These are phyloP conservation scores for Apiotrichum sp. DNA, from an alignment of 1,284 basidiomycete genomes.

Conservation along the genomic window DNA sequence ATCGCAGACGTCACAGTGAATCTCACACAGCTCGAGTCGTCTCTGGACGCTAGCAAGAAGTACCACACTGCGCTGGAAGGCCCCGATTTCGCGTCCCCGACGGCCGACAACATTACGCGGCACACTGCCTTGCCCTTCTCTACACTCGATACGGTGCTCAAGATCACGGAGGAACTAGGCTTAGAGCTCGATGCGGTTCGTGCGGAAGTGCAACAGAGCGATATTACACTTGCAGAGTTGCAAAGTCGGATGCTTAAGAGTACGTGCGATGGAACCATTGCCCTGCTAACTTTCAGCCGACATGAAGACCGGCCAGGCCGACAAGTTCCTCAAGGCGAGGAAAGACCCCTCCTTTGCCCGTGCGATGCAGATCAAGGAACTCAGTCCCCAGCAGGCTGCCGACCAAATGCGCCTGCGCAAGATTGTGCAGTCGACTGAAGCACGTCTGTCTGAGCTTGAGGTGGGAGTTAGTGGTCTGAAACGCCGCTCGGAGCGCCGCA, in stretches of 20 bases:
- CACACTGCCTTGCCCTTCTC: constrained; percentile 37
- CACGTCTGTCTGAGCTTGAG: constrained; percentile 46
- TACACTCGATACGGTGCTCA: constrained; percentile 24
- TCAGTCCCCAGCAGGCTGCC: constrained; percentile 51
- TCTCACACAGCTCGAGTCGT: constrained; percentile 38
- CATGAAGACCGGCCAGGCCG: constrained; percentile 48
- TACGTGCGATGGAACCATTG: constrained; percentile 21
- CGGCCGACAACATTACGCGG: constrained; percentile 14
- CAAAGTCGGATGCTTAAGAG: constrained; percentile 49
- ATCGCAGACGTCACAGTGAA: constrained; percentile 44
- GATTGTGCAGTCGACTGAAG: constrained; percentile 43
- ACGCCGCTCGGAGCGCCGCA: constrained; percentile 21
- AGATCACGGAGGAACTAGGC: constrained; percentile 24
- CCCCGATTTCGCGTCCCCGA: constrained; percentile 16
- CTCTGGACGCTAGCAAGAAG: constrained; percentile 27
- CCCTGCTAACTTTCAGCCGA: constrained; percentile 37
- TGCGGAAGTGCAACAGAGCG: constrained; percentile 17
- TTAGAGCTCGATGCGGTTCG: constrained; percentile 31
- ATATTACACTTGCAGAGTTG: constrained; percentile 45
- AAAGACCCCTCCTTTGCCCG: constrained; percentile 50
- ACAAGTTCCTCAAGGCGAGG: constrained; percentile 49
- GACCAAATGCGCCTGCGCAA: constrained; percentile 49
- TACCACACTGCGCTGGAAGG: constrained; percentile 27
- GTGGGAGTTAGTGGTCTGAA: constrained; percentile 32
- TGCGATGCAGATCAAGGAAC: constrained; percentile 49